A percentile compares a stretch with the other conserved stretches of the same genome.
phyloP scores from a whole-genome alignment of 129 eudicot species.

The Pulicaria dysenterica region DNA sequence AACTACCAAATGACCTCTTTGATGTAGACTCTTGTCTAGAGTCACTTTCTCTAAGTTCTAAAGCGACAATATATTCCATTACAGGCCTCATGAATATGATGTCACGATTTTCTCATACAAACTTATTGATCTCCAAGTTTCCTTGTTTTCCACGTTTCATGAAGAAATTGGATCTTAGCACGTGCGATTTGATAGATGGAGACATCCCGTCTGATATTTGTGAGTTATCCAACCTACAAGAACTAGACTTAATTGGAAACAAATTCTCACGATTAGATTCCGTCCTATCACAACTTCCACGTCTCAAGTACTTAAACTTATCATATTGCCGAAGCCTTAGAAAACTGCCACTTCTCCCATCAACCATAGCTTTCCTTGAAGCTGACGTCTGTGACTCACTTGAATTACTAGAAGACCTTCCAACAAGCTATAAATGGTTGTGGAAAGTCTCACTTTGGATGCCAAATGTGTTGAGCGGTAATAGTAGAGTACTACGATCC shows the following conservation, averaged over 20 bases:
- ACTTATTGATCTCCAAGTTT: neutral
- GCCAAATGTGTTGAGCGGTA: neutral
- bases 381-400: neutral
- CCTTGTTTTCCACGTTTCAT: slow-evolving; percentile 12
- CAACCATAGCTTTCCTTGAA: slow-evolving; percentile 17
- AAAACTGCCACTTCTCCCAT: slow-evolving; percentile 14
- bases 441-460: slow-evolving; percentile 18
- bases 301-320: slow-evolving; percentile 8
- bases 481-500: neutral
- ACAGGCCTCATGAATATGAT: neutral
- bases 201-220: slow-evolving; percentile 6
- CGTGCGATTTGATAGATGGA: slow-evolving; percentile 9
- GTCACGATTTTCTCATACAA: too few species aligned
- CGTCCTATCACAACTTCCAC: neutral
- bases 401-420: neutral
- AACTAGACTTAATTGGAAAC: neutral
- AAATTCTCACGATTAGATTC: slow-evolving; percentile 7
- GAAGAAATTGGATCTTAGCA: neutral
- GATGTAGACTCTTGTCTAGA: neutral
- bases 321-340: neutral
- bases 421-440: slow-evolving; percentile 16
- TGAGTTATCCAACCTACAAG: slow-evolving; percentile 4
- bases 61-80: too few species aligned
- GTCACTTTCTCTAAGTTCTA: neutral
- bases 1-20: neutral